Evolutionary conservation across 164 flowering plant genomes (phyloP).

Genomic region (Tetracentron sinense): DNA sequence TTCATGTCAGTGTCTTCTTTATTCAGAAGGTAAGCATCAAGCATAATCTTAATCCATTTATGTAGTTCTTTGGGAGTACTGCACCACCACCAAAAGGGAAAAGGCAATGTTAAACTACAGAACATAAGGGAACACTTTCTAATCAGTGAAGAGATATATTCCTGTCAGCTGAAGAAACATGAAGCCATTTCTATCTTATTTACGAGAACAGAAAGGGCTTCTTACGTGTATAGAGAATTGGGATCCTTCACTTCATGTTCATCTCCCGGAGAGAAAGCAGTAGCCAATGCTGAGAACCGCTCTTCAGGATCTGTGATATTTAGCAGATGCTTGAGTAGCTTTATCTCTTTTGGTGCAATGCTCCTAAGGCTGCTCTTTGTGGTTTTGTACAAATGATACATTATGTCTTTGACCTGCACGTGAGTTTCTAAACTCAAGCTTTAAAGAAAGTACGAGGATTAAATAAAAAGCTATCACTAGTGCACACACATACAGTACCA

Average conservation of each 20-base stretch:
- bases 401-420: slow-evolving; percentile 85
- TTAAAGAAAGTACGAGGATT: not conserved
- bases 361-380: slow-evolving; percentile 85
- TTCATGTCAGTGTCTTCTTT: slow-evolving; percentile 82
- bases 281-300: slow-evolving; percentile 86
- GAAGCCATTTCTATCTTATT: not conserved
- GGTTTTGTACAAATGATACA: slow-evolving; percentile 82
- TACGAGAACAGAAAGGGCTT: not conserved
- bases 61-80: slow-evolving; percentile 91
- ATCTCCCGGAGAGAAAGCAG: slow-evolving; percentile 84
- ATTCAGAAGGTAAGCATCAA: slow-evolving; percentile 77
- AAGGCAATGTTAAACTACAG: not conserved
- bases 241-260: slow-evolving; percentile 62
- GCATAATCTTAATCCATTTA: slow-evolving; percentile 89
- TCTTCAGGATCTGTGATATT: slow-evolving; percentile 96
- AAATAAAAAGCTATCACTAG: not conserved
- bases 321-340: slow-evolving; percentile 78
- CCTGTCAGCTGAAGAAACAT: not conserved
- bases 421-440: not conserved
- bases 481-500: not conserved
- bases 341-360: slow-evolving; percentile 88
- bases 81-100: slow-evolving; percentile 19
- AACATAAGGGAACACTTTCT: not conserved
- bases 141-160: not conserved
- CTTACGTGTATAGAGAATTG: slow-evolving; percentile 72